phyloP scores from a whole-genome alignment of 768 basidiomycete species.

The Leucocoprinus birnbaumii region DNA sequence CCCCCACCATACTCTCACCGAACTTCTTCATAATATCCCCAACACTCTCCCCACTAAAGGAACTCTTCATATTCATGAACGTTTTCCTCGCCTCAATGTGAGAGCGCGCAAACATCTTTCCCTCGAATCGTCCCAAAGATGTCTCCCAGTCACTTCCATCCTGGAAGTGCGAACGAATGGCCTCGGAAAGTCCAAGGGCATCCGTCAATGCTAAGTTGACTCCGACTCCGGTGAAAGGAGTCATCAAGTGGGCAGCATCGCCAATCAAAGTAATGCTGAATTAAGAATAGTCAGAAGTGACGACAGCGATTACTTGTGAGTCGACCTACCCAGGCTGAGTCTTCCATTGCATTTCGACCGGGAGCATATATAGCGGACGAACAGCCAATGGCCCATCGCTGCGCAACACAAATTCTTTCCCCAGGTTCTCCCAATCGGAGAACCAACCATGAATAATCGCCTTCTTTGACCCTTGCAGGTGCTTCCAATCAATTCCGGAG shows the following conservation, averaged over 20 bases:
- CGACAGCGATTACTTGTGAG: too few species aligned
- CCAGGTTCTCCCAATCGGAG: constrained; percentile 3
- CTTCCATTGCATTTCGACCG: constrained; percentile 8
- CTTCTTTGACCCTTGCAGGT: not conserved
- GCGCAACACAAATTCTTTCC: not conserved
- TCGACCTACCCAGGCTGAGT: constrained; percentile 9
- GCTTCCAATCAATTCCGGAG: constrained; percentile 12
- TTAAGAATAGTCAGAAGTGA: not conserved
- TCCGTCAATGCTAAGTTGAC: constrained; percentile 22
- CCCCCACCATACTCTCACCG: not conserved
- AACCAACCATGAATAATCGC: not conserved
- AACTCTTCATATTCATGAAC: not conserved
- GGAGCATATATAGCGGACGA: constrained; percentile 14
- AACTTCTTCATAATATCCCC: not conserved
- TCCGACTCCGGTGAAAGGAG: constrained; percentile 22
- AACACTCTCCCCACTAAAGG: not conserved
- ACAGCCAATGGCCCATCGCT: constrained; percentile 9
- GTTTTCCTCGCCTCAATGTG: not conserved
- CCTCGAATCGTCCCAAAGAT: constrained; percentile 1
- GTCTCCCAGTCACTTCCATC: not conserved
- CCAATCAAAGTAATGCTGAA: constrained; percentile 20
- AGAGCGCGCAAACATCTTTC: constrained; percentile 2
- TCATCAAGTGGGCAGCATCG: constrained; percentile 24
- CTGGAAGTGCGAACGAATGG: constrained; percentile 3
- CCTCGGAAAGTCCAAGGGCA: constrained; percentile 17